These are phyloP conservation scores for Nakazawaea molendinolei DNA, from an alignment of 805 yeast species.

Conservation along the genomic window DNA sequence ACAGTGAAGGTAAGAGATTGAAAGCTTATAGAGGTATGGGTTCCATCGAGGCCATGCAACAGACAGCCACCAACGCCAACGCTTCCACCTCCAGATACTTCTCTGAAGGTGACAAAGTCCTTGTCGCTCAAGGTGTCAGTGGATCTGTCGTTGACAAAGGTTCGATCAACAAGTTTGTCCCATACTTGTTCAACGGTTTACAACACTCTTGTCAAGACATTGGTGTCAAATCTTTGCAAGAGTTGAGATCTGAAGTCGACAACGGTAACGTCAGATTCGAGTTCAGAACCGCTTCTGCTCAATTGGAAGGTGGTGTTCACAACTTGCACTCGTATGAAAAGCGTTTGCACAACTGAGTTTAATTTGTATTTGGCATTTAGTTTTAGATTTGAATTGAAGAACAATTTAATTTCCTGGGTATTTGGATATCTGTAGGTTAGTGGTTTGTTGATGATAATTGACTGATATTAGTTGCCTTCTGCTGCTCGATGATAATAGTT, in stretches of 20 bases:
- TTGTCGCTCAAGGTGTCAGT: constrained; percentile 98
- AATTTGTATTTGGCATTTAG: not conserved
- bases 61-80: constrained; percentile 79
- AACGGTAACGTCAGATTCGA: constrained; percentile 82
- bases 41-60: constrained; percentile 97
- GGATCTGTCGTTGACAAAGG: constrained; percentile 98
- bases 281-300: constrained; percentile 97
- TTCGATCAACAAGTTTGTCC: constrained; percentile 86
- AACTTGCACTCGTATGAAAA: constrained; percentile 96
- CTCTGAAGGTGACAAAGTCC: constrained; percentile 89
- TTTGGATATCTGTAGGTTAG: too few relatives aligned
- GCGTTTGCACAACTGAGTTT: constrained; percentile 76
- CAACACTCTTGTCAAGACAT: constrained; percentile 99
- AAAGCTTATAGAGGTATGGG: constrained; percentile 99
- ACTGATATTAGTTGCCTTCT: too few relatives aligned
- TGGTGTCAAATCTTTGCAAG: constrained; percentile 66
- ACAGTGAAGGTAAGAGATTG: constrained; percentile 96
- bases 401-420: not conserved
- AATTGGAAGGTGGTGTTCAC: constrained; percentile 97
- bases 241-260: constrained; percentile 58
- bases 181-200: constrained; percentile 89
- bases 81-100: constrained; percentile 98
- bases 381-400: not conserved
- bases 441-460: too few relatives aligned
- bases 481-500: too few relatives aligned